These are phyloP conservation scores for Pythium sukuiense DNA, from an alignment of 352 stramenopile genomes.

Conservation along the genomic window DNA sequence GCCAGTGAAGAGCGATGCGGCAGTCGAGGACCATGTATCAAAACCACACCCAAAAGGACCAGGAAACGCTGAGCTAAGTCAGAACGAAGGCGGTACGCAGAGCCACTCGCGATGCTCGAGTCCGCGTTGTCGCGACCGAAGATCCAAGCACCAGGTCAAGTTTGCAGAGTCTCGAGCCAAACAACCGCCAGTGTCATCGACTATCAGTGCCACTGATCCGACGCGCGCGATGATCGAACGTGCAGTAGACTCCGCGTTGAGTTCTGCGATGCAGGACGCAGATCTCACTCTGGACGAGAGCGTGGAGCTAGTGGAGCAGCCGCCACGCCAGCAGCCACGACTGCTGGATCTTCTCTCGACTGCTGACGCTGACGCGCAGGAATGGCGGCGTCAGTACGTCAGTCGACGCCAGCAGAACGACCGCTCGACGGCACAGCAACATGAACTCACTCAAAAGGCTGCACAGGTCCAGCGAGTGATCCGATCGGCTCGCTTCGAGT, in stretches of 20 bases:
- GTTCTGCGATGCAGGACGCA: slow-evolving; percentile 10
- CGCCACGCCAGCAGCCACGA: not conserved
- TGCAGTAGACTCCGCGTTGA: slow-evolving; percentile 48
- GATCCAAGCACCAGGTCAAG: not conserved
- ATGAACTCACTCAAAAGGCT: not conserved
- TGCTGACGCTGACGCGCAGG: not conserved
- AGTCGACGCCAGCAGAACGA: slow-evolving; percentile 10
- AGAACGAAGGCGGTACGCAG: too few species aligned
- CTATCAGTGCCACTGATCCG: not conserved
- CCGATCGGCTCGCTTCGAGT: slow-evolving; percentile 39
- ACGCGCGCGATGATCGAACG: slow-evolving; percentile 60
- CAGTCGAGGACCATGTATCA: not conserved
- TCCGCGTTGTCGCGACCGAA: slow-evolving; percentile 8
- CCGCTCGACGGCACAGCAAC: slow-evolving; percentile 1
- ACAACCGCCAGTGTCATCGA: not conserved
- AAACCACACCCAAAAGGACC: not conserved
- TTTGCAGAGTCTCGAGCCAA: not conserved
- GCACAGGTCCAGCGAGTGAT: slow-evolving; percentile 41
- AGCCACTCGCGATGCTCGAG: slow-evolving; percentile 19
- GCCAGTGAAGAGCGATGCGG: not conserved
- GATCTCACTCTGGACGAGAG: slow-evolving; percentile 7
- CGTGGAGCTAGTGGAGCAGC: not conserved
- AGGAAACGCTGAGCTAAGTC: not conserved
- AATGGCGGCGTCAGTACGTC: slow-evolving; percentile 17
- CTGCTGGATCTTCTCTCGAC: not conserved